A percentile compares a stretch with the other conserved stretches of the same genome.
phyloP scores from a whole-genome alignment of 2,329 filamentous ascomycete genomes.

The Ceratocystis cacaofunesta region DNA sequence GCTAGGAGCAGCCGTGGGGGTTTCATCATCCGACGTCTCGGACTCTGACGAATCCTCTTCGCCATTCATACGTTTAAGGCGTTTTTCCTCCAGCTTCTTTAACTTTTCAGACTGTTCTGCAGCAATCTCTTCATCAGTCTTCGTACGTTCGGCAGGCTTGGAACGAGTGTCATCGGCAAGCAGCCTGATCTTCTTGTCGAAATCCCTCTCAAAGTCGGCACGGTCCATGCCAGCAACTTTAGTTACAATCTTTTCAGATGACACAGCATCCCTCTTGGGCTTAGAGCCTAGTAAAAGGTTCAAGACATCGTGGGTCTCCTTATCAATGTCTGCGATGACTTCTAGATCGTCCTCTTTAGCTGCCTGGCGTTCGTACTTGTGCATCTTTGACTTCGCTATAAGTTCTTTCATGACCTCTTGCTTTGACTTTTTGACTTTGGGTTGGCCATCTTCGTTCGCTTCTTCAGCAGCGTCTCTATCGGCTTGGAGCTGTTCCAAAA shows the following conservation, averaged over 20 bases:
- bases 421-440: conserved; percentile 83
- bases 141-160: conserved; percentile 71
- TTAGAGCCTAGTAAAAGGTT: conserved; percentile 42
- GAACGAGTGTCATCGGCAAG: conserved; percentile 74
- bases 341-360: conserved; percentile 90
- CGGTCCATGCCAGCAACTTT: conserved; percentile 44
- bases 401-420: conserved; percentile 96
- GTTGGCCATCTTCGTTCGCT: conserved; percentile 40
- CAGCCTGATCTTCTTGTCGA: conserved; percentile 70
- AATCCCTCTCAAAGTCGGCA: conserved; percentile 64
- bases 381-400: conserved; percentile 88
- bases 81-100: conserved; percentile 67
- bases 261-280: conserved; percentile 12
- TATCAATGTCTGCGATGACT: conserved; percentile 66
- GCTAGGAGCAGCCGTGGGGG: conserved; percentile 6
- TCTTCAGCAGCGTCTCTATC: conserved; percentile 31
- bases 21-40: conserved; percentile 22
- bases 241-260: conserved; percentile 9
- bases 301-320: conserved; percentile 64
- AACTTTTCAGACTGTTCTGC: conserved; percentile 63
- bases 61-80: conserved; percentile 74
- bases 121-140: conserved; percentile 75
- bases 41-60: conserved; percentile 55
- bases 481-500: conserved; percentile 28
- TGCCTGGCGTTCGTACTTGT: conserved; percentile 89